These are phyloP conservation scores for Sicyos baderoa DNA, from an alignment of 306 rosid species.

Conservation along the genomic window DNA sequence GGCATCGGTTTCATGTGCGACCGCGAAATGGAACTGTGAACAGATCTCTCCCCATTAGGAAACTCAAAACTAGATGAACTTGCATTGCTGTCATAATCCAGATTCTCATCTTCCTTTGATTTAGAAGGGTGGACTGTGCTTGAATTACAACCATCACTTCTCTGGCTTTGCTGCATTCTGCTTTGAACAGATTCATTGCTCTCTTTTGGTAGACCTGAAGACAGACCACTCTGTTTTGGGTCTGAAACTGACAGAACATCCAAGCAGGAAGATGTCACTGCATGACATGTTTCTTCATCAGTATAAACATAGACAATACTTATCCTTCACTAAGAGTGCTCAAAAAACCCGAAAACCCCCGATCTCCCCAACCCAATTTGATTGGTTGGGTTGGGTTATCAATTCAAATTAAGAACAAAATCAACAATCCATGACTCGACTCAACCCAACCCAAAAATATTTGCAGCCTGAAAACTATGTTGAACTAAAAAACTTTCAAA, in stretches of 20 bases:
- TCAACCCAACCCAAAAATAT: no score
- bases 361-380: neutral
- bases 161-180: constrained; percentile 40
- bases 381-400: no score
- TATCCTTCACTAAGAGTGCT: no score
- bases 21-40: constrained; percentile 41
- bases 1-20: constrained; percentile 67
- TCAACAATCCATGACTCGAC: no score
- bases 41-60: constrained; percentile 70
- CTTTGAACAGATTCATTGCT: constrained; percentile 26
- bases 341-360: neutral
- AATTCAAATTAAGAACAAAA: no score
- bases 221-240: neutral
- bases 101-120: constrained; percentile 62
- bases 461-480: no score
- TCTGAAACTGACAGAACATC: constrained; percentile 33
- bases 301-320: neutral
- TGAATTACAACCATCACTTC: constrained; percentile 50
- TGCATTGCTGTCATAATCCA: constrained; percentile 90
- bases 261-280: constrained; percentile 56
- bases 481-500: no score
- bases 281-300: constrained; percentile 25
- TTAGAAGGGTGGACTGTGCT: constrained; percentile 54
- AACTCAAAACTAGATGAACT: constrained; percentile 98
- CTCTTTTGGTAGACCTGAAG: constrained; percentile 39